Base-by-base conservation (phyloP, 225 moss, liverwort and hornwort genomes). In the Anthoceros angustus region DNA sequence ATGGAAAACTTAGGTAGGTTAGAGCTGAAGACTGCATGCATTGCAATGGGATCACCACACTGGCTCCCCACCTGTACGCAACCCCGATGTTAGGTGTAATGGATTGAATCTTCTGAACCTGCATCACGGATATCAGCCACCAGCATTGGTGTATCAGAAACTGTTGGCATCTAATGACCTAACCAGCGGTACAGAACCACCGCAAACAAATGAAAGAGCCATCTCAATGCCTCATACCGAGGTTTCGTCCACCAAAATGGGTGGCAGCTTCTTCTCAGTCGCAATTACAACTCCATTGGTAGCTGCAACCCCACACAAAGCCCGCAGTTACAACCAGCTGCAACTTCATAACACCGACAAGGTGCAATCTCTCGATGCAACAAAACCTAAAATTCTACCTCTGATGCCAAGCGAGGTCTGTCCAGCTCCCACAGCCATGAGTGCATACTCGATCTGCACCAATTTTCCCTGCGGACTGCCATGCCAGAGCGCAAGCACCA, bases 371-470 rank as follows among this genome's bases (percentile, higher is more conserved):
- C 16, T 55, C 55, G 55, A 8, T 20, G 4, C 18, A 55, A 45
- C 25, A 25, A 11, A 41, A 24, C 49, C 71, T 43, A 62, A 63
- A 38, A 50, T 6, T 18, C 62, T 63, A 92, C 91, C 91, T 87
- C 79, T 89, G 42, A 89, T 87, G 41, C 93, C 93, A 11, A 93
- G 87, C n/a, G 93, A 93, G 39, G 93, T 93, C 73, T 89, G 93
- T 39, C 93, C 93, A 21, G 89, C 89, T 74, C 89, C 93, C 40
- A 93, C 93, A 62, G 93, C 93, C 87, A 89, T 89, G 66, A 93
- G 87, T 25, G 93, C 93, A 80, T 93, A 89, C 80, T 93, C 93
- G 61, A 93, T 93, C 76, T 93, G 93, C 77, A 93, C 93, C 73
- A 93, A 79, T 78, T 93, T 93, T 64, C 93, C 89, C 18, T 89